phyloP scores from a whole-genome alignment of 2,329 filamentous ascomycete species.

The Graphilbum sp. region DNA sequence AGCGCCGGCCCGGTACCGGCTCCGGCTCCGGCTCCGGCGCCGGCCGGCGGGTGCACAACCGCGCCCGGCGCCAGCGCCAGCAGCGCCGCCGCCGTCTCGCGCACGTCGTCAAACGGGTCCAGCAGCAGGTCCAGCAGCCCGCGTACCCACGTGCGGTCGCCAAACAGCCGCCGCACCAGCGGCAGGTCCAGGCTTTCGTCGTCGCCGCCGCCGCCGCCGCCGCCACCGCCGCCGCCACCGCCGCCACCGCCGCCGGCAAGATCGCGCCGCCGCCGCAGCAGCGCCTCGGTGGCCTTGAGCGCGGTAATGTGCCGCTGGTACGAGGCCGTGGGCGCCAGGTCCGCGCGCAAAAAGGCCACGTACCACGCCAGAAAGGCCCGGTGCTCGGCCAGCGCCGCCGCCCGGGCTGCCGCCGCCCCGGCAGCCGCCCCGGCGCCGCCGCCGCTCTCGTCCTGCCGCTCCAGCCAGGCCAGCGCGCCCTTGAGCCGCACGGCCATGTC shows the following conservation, averaged over 20 bases:
- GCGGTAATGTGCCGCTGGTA: constrained; percentile 82
- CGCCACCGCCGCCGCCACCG: constrained; percentile 5
- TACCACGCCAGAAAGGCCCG: constrained; percentile 60
- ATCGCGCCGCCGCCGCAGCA: constrained; percentile 57
- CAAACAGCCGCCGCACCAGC: constrained; percentile 14
- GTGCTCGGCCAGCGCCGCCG: constrained; percentile 28
- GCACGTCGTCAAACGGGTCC: constrained; percentile 87
- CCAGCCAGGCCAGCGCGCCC: constrained; percentile 43
- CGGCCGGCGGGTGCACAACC: constrained; percentile 12
- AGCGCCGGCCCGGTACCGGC: neutral
- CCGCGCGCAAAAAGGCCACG: constrained; percentile 50
- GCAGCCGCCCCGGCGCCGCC: neutral
- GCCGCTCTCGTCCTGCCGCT: constrained; percentile 18
- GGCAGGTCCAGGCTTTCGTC: constrained; percentile 13
- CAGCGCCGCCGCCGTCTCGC: constrained; percentile 37
- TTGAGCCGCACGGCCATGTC: constrained; percentile 63
- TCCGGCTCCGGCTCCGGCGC: too few relatives aligned
- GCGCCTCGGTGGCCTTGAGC: constrained; percentile 49
- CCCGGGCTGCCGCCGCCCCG: too few relatives aligned
- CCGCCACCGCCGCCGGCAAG: constrained; percentile 13
- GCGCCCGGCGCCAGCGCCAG: constrained; percentile 31
- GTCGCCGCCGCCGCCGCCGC: constrained; percentile 12
- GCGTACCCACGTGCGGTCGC: constrained; percentile 36
- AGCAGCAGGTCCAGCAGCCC: constrained; percentile 63
- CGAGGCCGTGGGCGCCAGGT: constrained; percentile 66